Percentiles rank a stretch among this genome's conserved stretches.
Conservation (phyloP, 257 asterid genomes). For the Plantago elongata region DNA sequence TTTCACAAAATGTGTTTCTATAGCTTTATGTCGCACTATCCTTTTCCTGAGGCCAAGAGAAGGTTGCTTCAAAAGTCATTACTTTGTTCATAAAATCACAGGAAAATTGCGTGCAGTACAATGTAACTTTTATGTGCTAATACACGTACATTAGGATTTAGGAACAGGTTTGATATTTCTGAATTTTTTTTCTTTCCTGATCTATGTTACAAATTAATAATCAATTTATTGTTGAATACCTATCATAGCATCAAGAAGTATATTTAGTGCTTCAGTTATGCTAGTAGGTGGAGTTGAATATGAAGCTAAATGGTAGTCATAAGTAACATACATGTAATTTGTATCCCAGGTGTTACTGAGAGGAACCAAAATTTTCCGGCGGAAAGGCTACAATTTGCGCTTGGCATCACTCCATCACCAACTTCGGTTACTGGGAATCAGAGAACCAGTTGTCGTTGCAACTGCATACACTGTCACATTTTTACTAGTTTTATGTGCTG, state of each 20-base stretch:
- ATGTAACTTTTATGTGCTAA: background rate
- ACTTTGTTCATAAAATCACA: too few species aligned
- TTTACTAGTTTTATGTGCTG: conserved; percentile 52
- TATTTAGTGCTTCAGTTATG: too few species aligned
- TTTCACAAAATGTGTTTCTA: background rate
- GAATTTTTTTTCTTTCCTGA: too few species aligned
- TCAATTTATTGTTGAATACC: too few species aligned
- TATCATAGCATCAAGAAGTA: too few species aligned
- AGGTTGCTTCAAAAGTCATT: too few species aligned
- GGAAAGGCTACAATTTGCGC: conserved; percentile 40
- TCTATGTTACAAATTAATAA: too few species aligned
- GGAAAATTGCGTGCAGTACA: too few species aligned
- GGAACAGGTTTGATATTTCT: background rate
- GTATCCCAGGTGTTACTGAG: conserved; percentile 44
- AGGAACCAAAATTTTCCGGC: conserved; percentile 35
- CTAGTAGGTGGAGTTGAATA: too few species aligned
- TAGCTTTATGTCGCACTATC: background rate
- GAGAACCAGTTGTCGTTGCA: conserved; percentile 61
- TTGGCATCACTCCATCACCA: conserved; percentile 64
- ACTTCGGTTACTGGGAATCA: conserved; percentile 56
- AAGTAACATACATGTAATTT: background rate
- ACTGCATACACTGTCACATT: conserved; percentile 56
- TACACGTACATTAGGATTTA: background rate
- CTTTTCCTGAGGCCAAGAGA: too few species aligned
- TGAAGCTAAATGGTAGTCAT: background rate